Conservation (phyloP, 2,329 filamentous ascomycete species). For the Sporothrix sp. region DNA sequence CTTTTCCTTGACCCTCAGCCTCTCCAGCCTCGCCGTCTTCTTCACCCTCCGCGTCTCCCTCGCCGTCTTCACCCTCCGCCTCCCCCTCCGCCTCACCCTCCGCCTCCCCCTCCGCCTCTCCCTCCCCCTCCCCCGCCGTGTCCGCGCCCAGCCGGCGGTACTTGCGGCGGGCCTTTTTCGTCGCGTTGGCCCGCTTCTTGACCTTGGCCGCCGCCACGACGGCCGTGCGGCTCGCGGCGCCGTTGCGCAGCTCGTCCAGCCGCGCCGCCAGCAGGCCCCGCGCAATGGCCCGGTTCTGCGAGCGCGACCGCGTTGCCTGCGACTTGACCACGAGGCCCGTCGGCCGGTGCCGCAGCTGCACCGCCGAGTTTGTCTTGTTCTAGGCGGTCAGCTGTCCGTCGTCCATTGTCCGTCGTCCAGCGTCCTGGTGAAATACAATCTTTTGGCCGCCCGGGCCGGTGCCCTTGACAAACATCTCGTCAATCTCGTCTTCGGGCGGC, state of each 20-base stretch:
- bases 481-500: conserved; percentile 68
- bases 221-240: conserved; percentile 55
- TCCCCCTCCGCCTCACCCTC: not conserved
- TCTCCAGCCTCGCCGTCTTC: conserved; percentile 2
- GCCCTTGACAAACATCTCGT: conserved; percentile 80
- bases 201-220: conserved; percentile 54
- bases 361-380: conserved; percentile 96
- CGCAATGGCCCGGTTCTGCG: conserved; percentile 80
- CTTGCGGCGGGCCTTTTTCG: conserved; percentile 76
- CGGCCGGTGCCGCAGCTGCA: conserved; percentile 82
- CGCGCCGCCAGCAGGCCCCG: conserved; percentile 65
- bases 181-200: conserved; percentile 63
- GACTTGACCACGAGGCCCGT: conserved; percentile 91
- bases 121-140: conserved; percentile 29
- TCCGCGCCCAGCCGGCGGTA: conserved; percentile 54
- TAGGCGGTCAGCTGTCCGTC: conserved; percentile 21
- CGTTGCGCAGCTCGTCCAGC: conserved; percentile 63
- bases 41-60: conserved; percentile 4
- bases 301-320: conserved; percentile 78
- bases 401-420: not conserved
- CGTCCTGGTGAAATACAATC: conserved; percentile 46
- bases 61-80: not conserved
- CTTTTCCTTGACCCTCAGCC: not conserved
- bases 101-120: conserved; percentile 17
- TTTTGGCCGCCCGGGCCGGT: conserved; percentile 92